Evolutionary conservation across 108 stramenopile species (phyloP), one percentile per base, ranked within the genome.

Genomic region (Nannochloropsis gaditana): DNA sequence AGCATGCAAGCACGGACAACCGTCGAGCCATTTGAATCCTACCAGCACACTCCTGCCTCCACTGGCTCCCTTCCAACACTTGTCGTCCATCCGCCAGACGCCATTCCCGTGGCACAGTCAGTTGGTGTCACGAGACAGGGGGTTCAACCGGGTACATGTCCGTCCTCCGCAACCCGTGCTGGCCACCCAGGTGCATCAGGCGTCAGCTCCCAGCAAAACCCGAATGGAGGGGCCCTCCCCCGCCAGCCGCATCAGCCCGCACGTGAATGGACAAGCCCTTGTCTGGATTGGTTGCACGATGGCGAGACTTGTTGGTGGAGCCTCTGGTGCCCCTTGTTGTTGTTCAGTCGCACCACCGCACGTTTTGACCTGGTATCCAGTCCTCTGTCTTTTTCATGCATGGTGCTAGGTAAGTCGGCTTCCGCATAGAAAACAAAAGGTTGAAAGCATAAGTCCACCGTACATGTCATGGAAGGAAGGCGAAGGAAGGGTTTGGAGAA

Each of bases 301-400:
- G 81, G 43, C 10, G 81, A 82, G 1, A 82, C 11, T 17, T 82
- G 81, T 17, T 82, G 81, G 81, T 82, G 81, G 81, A 44, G 81
- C 81, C 42, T 44, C 11, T 82, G 81, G 81, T 82, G 81, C 43
- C 43, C 43, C 11, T 82, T 42, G 17, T 15, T 82, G 1, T 82
- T 82, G 17, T 82, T 44, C 43, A 44, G 11, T 11, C 42, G 81
- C 11, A 82, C 81, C 17, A 82, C 43, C 11, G 10, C 42, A 11
- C 43, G 43, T 10, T 82, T 82, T 82, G 81, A 82, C 11, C 17
- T 82, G 81, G 11, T 11, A 1, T 17, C 81, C 11, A 10, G 15
- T 0, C 47, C 47, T 50, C 15, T 10, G 11, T 11, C 47, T 10
- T 50, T 50, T 50, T 10, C 47, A 50, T 11, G 47, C 47, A 50